phyloP scores from a whole-genome alignment of 2,329 filamentous ascomycete species.

The Aureobasidium pullulans region DNA sequence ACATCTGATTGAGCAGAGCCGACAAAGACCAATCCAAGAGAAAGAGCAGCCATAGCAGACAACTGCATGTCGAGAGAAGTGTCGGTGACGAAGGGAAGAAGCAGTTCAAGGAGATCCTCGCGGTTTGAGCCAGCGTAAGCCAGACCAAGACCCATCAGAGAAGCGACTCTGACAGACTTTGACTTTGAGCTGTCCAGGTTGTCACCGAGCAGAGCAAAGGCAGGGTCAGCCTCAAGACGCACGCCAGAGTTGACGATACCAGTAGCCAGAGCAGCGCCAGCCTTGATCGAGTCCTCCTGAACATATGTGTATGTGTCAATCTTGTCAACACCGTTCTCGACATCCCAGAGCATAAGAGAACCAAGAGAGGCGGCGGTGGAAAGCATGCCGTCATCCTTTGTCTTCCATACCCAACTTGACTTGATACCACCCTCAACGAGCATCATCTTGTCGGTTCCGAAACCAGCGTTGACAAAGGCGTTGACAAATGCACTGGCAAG shows the following conservation, averaged over 20 bases:
- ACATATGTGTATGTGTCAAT: conserved; percentile 92
- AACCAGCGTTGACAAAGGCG: conserved; percentile 92
- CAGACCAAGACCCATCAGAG: conserved; percentile 92
- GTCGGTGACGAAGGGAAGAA: conserved; percentile 82
- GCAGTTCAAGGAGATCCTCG: conserved; percentile 73
- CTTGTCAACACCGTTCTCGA: conserved; percentile 84
- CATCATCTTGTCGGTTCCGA: conserved; percentile 97
- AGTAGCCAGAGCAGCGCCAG: conserved; percentile 84
- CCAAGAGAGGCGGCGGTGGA: conserved; percentile 92
- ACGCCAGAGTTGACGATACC: conserved; percentile 95
- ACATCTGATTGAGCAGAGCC: conserved; percentile 88
- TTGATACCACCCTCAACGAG: conserved; percentile 73
- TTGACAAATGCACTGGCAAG: conserved; percentile 95
- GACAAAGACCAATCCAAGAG: conserved; percentile 84
- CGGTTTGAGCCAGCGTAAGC: conserved; percentile 93
- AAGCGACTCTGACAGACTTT: conserved; percentile 68
- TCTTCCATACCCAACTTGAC: conserved; percentile 97
- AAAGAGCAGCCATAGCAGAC: conserved; percentile 89
- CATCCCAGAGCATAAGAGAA: conserved; percentile 86
- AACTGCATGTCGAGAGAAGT: conserved; percentile 85
- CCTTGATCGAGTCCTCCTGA: conserved; percentile 74
- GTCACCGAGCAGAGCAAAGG: conserved; percentile 77
- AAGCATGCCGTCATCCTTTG: conserved; percentile 95
- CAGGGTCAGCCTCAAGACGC: conserved; percentile 80
- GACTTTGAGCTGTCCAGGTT: conserved; percentile 73